Conservation (phyloP, 371 early-diverging fungal genomes). For the Mucor mucedo region DNA sequence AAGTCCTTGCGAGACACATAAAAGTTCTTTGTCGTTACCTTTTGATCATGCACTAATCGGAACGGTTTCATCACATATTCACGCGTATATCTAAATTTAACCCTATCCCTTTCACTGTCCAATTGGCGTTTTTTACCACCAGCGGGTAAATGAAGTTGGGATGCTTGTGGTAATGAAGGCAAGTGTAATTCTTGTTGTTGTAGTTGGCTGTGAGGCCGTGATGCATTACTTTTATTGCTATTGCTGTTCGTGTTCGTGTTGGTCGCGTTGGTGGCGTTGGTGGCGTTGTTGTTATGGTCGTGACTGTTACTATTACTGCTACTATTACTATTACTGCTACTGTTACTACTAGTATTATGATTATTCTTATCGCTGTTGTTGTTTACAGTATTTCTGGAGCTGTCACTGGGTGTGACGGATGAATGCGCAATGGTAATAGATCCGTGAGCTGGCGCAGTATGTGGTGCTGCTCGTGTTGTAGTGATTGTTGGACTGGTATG, state of each 20-base stretch:
- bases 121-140: neutral
- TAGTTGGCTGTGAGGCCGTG: too few relatives aligned
- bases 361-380: conserved; percentile 3
- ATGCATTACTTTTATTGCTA: neutral
- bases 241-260: neutral
- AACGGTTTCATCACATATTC: conserved; percentile 25
- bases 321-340: neutral
- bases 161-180: neutral
- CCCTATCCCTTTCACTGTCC: neutral
- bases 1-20: neutral
- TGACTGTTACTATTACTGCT: neutral
- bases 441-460: too few relatives aligned
- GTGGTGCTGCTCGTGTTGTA: too few relatives aligned
- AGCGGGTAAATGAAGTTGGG: conserved; percentile 2
- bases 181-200: neutral
- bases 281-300: neutral
- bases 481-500: too few relatives aligned
- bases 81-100: neutral
- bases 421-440: too few relatives aligned
- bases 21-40: conserved; percentile 5
- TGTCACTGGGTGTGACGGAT: neutral
- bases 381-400: conserved; percentile 6
- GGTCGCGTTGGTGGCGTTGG: neutral
- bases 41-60: conserved; percentile 25
- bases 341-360: conserved; percentile 6